phyloP scores from a whole-genome alignment of 2,329 filamentous ascomycete genomes.

The Tolypocladium pustulatum region DNA sequence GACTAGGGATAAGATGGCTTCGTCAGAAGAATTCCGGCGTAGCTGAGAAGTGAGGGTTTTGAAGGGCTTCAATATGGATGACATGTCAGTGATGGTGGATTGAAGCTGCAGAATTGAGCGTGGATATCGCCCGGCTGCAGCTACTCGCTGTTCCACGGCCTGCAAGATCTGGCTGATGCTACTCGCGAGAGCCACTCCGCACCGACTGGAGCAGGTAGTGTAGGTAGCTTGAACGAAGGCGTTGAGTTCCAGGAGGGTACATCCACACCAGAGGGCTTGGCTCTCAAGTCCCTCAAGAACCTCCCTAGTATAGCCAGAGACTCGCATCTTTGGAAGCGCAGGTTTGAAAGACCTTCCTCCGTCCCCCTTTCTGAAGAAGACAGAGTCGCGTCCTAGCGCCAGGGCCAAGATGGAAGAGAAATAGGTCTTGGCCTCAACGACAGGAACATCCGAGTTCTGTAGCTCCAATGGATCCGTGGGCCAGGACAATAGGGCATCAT shows the following conservation, averaged over 20 bases:
- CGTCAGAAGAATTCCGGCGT: constrained; percentile 38
- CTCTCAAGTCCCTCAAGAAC: constrained; percentile 35
- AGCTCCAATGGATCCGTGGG: constrained; percentile 27
- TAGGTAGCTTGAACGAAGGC: constrained; percentile 37
- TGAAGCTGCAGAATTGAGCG: constrained; percentile 44
- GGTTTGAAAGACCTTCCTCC: constrained; percentile 41
- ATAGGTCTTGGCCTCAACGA: constrained; percentile 39
- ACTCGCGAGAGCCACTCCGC: constrained; percentile 41
- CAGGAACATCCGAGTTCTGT: constrained; percentile 24
- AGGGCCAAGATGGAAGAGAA: constrained; percentile 52
- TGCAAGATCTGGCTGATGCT: constrained; percentile 37
- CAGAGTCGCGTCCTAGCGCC: constrained; percentile 59
- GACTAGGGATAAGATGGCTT: constrained; percentile 49
- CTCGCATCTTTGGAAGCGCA: constrained; percentile 32
- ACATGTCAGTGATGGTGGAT: constrained; percentile 33
- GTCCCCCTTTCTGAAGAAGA: constrained; percentile 55
- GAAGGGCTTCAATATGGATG: constrained; percentile 40
- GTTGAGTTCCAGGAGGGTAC: constrained; percentile 33
- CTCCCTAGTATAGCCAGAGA: constrained; percentile 45
- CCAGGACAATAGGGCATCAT: constrained; percentile 50
- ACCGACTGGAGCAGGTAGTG: constrained; percentile 29
- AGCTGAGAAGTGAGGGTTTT: constrained; percentile 37
- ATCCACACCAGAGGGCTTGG: constrained; percentile 36
- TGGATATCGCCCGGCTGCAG: constrained; percentile 27
- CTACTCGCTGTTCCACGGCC: constrained; percentile 38